A percentile compares a stretch with the other conserved stretches of the same genome.
phyloP scores from a whole-genome alignment of 371 early-diverging fungal genomes.

The Polyrhizophydium stewartii region DNA sequence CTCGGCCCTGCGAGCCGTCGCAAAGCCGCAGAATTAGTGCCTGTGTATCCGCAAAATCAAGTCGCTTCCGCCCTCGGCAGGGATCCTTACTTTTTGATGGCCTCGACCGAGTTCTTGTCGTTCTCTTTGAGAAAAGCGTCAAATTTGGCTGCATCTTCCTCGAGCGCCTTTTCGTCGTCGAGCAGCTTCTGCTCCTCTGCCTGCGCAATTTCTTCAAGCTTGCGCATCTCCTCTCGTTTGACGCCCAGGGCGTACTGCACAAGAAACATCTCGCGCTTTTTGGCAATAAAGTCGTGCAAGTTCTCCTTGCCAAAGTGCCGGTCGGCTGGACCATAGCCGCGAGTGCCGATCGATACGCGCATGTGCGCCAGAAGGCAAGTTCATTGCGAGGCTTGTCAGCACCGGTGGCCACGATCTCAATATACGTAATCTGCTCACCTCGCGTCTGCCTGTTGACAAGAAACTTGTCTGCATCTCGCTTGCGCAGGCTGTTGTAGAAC shows the following conservation, averaged over 20 bases:
- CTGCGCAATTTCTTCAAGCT: slow-evolving; percentile 49
- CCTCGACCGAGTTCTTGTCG: slow-evolving; percentile 53
- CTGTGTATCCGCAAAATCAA: too few species aligned
- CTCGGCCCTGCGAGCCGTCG: slow-evolving; percentile 46
- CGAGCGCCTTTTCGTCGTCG: slow-evolving; percentile 51
- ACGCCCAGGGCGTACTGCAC: slow-evolving; percentile 51
- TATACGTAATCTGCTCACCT: slow-evolving; percentile 12
- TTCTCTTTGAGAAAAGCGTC: slow-evolving; percentile 53
- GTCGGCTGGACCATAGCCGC: slow-evolving; percentile 38
- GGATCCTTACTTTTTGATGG: slow-evolving; percentile 35
- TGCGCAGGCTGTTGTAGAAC: slow-evolving; percentile 34
- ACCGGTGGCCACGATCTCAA: too few species aligned
- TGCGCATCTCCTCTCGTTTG: slow-evolving; percentile 49
- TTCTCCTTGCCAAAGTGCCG: slow-evolving; percentile 43
- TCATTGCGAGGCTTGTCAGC: too few species aligned
- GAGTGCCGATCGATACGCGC: too few species aligned
- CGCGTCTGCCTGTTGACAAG: slow-evolving; percentile 28
- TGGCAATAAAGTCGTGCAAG: slow-evolving; percentile 46
- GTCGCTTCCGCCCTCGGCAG: neutral
- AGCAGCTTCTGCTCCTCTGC: slow-evolving; percentile 49
- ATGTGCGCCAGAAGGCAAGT: too few species aligned
- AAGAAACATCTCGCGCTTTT: slow-evolving; percentile 53
- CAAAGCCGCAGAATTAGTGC: too few species aligned
- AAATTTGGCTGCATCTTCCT: slow-evolving; percentile 53
- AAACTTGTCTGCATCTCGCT: slow-evolving; percentile 39